phyloP scores from a whole-genome alignment of 1,284 basidiomycete genomes.

The Sphagnurus paluster region DNA sequence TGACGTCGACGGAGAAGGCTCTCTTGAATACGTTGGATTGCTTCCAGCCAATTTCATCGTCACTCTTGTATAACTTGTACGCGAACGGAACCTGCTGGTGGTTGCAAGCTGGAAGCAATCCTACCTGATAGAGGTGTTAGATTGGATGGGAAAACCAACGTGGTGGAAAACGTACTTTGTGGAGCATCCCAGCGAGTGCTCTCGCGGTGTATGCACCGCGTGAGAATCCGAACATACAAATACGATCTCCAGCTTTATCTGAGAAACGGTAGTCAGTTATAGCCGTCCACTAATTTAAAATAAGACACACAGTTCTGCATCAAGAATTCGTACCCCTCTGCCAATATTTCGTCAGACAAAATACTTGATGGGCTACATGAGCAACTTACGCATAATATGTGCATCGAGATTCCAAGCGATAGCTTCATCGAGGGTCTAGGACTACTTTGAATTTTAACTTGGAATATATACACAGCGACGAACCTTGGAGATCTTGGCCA shows the following conservation, averaged over 20 bases:
- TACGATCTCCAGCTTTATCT: slow-evolving; percentile 37
- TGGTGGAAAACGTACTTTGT: no score
- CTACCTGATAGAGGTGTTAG: no score
- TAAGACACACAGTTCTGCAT: slow-evolving; percentile 20
- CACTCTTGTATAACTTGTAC: slow-evolving; percentile 63
- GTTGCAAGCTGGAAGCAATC: slow-evolving; percentile 55
- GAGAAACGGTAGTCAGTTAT: background rate
- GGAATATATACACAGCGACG: slow-evolving; percentile 4
- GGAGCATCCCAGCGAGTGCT: slow-evolving; percentile 23
- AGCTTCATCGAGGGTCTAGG: slow-evolving; percentile 42
- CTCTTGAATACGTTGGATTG: slow-evolving; percentile 62
- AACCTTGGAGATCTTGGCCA: slow-evolving; percentile 37
- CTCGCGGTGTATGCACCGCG: slow-evolving; percentile 19
- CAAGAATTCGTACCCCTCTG: slow-evolving; percentile 19
- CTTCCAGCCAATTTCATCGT: slow-evolving; percentile 49
- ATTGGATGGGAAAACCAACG: no score
- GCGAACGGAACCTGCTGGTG: slow-evolving; percentile 70
- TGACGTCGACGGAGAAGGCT: slow-evolving; percentile 57
- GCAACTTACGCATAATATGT: slow-evolving; percentile 46
- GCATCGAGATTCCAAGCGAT: slow-evolving; percentile 52
- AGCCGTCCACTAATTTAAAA: background rate
- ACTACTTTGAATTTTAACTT: slow-evolving; percentile 1
- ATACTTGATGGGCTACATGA: background rate
- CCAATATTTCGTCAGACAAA: slow-evolving; percentile 28
- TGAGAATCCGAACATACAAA: slow-evolving; percentile 24